phyloP scores from a whole-genome alignment of 1,139 yeast genomes.

The Pneumocystis murina region DNA sequence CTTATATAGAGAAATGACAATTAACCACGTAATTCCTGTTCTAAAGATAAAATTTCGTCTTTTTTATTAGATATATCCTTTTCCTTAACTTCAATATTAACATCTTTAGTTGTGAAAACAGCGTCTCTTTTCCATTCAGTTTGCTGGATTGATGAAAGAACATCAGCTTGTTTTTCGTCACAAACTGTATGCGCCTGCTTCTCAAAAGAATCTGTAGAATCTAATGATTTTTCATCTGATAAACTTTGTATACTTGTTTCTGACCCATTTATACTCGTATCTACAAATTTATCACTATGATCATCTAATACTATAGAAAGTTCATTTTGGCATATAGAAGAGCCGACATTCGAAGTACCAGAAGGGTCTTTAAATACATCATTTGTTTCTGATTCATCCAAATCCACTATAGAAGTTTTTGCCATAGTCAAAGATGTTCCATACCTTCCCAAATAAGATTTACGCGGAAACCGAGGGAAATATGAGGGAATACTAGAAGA shows the following conservation, averaged over 20 bases:
- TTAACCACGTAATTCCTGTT: neutral
- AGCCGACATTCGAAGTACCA: neutral
- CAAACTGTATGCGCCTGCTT: neutral
- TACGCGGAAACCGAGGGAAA: neutral
- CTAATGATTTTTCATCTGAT: neutral
- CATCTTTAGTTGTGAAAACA: neutral
- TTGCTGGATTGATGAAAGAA: neutral
- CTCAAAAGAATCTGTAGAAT: neutral
- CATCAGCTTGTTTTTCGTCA: neutral
- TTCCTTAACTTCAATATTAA: too few relatives aligned
- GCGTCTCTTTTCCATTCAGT: neutral
- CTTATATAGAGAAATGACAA: neutral
- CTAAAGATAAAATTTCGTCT: neutral
- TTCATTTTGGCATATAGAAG: neutral
- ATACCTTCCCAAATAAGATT: neutral
- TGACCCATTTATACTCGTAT: neutral
- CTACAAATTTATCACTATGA: neutral
- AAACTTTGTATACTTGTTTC: neutral
- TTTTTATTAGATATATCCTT: too few relatives aligned
- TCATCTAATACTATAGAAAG: neutral
- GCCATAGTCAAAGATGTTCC: neutral
- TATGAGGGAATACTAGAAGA: neutral
- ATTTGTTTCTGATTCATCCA: neutral
- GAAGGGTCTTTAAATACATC: neutral
- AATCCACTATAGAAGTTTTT: neutral